Percentiles rank a stretch among this genome's conserved stretches.
Conservation (phyloP, 805 yeast species). For the Wickerhamiella kurtzmanii region DNA sequence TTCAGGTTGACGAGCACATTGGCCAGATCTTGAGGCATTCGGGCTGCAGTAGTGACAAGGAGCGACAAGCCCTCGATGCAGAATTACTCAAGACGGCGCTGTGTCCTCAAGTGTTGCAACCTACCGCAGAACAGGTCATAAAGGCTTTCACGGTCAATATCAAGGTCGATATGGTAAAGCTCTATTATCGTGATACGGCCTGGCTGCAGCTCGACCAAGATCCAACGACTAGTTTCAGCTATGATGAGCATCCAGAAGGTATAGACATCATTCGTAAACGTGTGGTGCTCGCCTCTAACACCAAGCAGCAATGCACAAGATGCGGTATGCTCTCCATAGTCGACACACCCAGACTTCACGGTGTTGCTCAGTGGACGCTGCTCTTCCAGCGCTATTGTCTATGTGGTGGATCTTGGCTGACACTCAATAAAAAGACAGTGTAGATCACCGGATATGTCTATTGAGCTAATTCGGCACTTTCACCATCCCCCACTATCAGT, state of each 20-base stretch:
- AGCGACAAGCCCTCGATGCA: conserved; percentile 13
- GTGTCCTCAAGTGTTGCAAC: conserved; percentile 34
- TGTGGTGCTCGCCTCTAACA: conserved; percentile 26
- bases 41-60: conserved; percentile 7
- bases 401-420: conserved; percentile 61
- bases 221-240: background rate
- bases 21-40: conserved; percentile 14
- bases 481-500: background rate
- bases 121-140: conserved; percentile 29
- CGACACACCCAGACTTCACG: conserved; percentile 26
- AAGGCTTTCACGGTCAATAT: conserved; percentile 35
- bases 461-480: too few species aligned
- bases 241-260: conserved; percentile 1
- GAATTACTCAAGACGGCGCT: conserved; percentile 34
- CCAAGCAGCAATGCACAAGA: conserved; percentile 36
- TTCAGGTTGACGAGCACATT: conserved; percentile 13
- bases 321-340: conserved; percentile 38
- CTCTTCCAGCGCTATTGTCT: conserved; percentile 62
- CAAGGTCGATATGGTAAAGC: conserved; percentile 34
- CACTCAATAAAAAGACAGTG: background rate
- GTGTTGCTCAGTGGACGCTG: conserved; percentile 37
- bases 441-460: too few species aligned
- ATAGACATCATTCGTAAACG: conserved; percentile 29
- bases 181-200: conserved; percentile 50
- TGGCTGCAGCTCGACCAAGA: conserved; percentile 41